Evolutionary conservation across 306 rosid genomes (phyloP).

Genomic region (Ziziphus jujuba): DNA sequence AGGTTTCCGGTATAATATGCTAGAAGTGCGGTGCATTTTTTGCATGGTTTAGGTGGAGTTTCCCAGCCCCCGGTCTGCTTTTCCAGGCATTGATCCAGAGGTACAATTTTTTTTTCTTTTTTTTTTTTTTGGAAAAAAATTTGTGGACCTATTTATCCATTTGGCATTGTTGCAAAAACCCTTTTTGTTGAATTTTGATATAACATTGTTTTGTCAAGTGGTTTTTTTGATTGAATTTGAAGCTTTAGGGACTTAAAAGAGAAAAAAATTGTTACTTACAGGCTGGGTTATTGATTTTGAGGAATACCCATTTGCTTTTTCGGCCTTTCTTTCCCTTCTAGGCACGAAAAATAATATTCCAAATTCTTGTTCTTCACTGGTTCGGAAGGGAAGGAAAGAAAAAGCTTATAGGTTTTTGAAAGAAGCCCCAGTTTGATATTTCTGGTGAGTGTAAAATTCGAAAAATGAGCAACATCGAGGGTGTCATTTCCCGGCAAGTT

Average conservation of each 20-base stretch:
- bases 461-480: conserved; percentile 68
- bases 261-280: conserved; percentile 27
- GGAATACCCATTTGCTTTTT: conserved; percentile 30
- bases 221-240: conserved; percentile 9
- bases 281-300: conserved; percentile 45
- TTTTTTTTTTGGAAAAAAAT: not conserved
- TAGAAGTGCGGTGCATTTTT: conserved; percentile 31
- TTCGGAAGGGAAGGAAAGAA: conserved; percentile 68
- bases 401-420: conserved; percentile 9
- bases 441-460: not conserved
- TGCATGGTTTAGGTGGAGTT: conserved; percentile 31
- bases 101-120: conserved; percentile 20
- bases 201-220: conserved; percentile 2
- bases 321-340: conserved; percentile 71
- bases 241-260: conserved; percentile 14
- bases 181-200: conserved; percentile 15
- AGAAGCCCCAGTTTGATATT: conserved; percentile 13
- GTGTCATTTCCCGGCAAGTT: conserved; percentile 86
- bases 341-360: conserved; percentile 7
- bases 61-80: conserved; percentile 34
- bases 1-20: conserved; percentile 26
- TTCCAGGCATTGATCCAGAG: conserved; percentile 37
- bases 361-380: conserved; percentile 23
- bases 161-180: not conserved
- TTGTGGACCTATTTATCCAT: conserved; percentile 2